These are phyloP conservation scores for Fusarium neocosmosporiellum DNA, from an alignment of 2,329 filamentous ascomycete genomes.

Conservation along the genomic window DNA sequence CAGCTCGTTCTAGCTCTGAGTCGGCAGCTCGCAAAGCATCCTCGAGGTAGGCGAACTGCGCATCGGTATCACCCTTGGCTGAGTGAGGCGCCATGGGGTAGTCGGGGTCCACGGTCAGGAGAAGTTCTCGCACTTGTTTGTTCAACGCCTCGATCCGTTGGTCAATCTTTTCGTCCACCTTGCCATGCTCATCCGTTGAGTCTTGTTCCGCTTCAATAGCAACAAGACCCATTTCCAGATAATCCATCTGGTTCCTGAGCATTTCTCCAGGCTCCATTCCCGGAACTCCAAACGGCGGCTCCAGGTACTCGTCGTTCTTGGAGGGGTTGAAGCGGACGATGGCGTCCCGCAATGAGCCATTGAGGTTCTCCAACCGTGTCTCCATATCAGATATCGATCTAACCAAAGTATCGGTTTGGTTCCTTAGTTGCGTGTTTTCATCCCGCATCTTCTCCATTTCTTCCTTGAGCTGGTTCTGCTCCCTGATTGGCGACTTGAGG, in stretches of 20 bases:
- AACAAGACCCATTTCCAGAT: slow-evolving; percentile 74
- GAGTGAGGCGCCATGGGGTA: slow-evolving; percentile 69
- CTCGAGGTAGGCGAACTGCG: slow-evolving; percentile 77
- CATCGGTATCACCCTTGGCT: slow-evolving; percentile 67
- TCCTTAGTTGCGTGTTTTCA: slow-evolving; percentile 55
- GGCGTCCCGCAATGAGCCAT: slow-evolving; percentile 72
- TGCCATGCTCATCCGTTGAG: slow-evolving; percentile 44
- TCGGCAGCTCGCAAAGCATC: slow-evolving; percentile 66
- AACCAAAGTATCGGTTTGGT: slow-evolving; percentile 47
- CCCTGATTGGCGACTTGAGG: slow-evolving; percentile 66
- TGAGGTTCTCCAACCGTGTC: slow-evolving; percentile 74
- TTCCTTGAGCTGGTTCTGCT: slow-evolving; percentile 63
- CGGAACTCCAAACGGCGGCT: slow-evolving; percentile 52
- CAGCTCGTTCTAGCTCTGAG: slow-evolving; percentile 53
- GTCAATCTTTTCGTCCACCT: slow-evolving; percentile 60
- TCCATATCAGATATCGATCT: slow-evolving; percentile 71
- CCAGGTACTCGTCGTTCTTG: slow-evolving; percentile 58
- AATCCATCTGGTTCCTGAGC: slow-evolving; percentile 72
- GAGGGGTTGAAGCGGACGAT: slow-evolving; percentile 72
- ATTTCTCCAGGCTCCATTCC: slow-evolving; percentile 57
- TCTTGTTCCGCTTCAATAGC: slow-evolving; percentile 70
- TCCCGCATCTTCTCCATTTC: slow-evolving; percentile 60
- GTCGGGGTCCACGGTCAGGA: slow-evolving; percentile 59
- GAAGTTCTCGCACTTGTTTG: slow-evolving; percentile 69
- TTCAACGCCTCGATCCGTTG: slow-evolving; percentile 72